These are phyloP conservation scores for Domatiomyces catenatus DNA, from an alignment of 2,329 filamentous ascomycete genomes.

Conservation along the genomic window DNA sequence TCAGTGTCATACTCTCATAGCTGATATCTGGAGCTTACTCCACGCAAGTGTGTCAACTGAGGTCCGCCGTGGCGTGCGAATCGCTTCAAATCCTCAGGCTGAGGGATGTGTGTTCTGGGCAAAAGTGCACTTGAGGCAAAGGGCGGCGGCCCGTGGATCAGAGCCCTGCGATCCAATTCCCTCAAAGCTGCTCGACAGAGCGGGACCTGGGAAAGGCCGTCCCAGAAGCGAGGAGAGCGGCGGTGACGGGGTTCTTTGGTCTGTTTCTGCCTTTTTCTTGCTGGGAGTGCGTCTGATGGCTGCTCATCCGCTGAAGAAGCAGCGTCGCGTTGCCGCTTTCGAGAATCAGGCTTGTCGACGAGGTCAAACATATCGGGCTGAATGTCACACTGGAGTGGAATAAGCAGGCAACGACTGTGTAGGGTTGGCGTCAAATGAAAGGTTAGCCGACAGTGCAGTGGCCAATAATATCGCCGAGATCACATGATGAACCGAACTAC, in stretches of 20 bases:
- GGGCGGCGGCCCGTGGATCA: background rate
- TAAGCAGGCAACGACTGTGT: background rate
- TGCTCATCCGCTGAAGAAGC: background rate
- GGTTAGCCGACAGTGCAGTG: no score
- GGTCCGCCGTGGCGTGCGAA: slow-evolving; percentile 9
- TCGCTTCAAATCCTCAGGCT: slow-evolving; percentile 4
- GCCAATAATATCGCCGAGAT: no score
- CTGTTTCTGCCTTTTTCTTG: slow-evolving; percentile 5
- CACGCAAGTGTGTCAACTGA: slow-evolving; percentile 9
- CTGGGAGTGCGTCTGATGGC: background rate
- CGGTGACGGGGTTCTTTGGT: slow-evolving; percentile 1
- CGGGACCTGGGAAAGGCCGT: slow-evolving; percentile 8
- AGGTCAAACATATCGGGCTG: background rate
- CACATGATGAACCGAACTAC: no score
- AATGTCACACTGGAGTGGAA: background rate
- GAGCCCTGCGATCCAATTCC: slow-evolving; percentile 9
- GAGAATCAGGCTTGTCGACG: background rate
- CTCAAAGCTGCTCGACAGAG: slow-evolving; percentile 6
- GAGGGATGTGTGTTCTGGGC: background rate
- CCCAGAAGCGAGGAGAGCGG: slow-evolving; percentile 9
- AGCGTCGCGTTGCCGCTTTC: background rate
- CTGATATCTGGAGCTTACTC: slow-evolving; percentile 4
- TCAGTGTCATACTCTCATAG: background rate
- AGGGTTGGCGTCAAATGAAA: no score
- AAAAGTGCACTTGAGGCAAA: background rate